These are phyloP conservation scores for Cenchrus purpureus DNA, from an alignment of 176 grass and related monocot genomes.

Conservation along the genomic window DNA sequence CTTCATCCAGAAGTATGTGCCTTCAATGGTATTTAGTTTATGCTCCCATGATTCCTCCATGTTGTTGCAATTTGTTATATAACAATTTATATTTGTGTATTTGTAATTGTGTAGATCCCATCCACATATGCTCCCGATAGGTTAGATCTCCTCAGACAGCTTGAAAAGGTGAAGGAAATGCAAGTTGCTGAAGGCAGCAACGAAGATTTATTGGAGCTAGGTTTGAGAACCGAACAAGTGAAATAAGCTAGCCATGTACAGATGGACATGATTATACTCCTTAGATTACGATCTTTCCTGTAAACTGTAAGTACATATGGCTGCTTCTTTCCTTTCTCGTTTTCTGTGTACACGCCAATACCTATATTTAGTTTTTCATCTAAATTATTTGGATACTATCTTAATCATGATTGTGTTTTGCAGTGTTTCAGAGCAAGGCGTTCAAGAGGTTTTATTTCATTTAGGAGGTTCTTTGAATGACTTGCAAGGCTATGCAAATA, in stretches of 20 bases:
- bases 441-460: conserved; percentile 33
- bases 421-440: conserved; percentile 32
- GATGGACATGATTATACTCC: conserved; percentile 35
- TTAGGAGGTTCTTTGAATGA: conserved; percentile 37
- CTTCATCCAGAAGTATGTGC: conserved; percentile 98
- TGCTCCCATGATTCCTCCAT: background rate
- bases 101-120: conserved; percentile 70
- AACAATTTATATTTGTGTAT: conserved; percentile 11
- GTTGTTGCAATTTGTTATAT: background rate
- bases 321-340: too few species aligned
- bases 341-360: too few species aligned
- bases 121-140: conserved; percentile 97
- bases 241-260: conserved; percentile 47
- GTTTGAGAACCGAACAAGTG: conserved; percentile 49
- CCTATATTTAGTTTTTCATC: background rate
- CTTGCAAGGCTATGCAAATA: conserved; percentile 32
- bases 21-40: conserved; percentile 74
- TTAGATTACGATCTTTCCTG: conserved; percentile 35
- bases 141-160: conserved; percentile 94
- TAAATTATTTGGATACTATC: conserved; percentile 16
- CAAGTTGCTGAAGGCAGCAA: conserved; percentile 51
- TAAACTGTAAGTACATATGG: conserved; percentile 10
- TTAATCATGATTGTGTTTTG: conserved; percentile 28
- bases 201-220: conserved; percentile 53
- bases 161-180: conserved; percentile 95